Evolutionary conservation across 2,329 filamentous ascomycete genomes (phyloP), one percentile per base, ranked within the genome.

Genomic region (Metarhizium guizhouense): DNA sequence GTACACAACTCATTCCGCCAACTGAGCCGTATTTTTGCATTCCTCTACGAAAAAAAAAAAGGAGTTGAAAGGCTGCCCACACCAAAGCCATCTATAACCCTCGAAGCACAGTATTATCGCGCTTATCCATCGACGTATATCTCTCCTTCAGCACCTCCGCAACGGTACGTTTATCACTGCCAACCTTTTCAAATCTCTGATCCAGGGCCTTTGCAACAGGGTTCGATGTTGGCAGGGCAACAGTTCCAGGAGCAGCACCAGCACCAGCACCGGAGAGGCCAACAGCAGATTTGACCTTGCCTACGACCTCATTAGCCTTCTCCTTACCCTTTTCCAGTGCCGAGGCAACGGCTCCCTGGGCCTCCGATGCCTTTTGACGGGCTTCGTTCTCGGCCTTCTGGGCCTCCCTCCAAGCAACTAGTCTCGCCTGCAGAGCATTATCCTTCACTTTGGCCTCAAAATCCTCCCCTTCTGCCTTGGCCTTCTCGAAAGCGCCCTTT

Each of bases 111-210:
- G 73, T 71, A 57, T 75, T 74, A 58, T 79, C 74, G 62, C 72
- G 70, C 64, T 74, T 61, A 47, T 75, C 72, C 57, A 79, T 67
- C 0, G 75, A 76, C 61, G 66, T 74, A 63, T 85, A 85, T 62
- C 82, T 72, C 65, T 83, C 79, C 51, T 71, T 74, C 53, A 85
- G 67, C 47, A 75, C 72, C 64, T 83, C 76, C 58, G 80, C 74
- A 20, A 79, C 76, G 49, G 72, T 78, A 69, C 77, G 77, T 57
- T 74, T 70, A 59, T 74, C 64, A 54, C 65, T 65, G 14, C 66
- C 67, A 47, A 70, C 63, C 60, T 72, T 74, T 65, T 77, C 71
- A 60, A 76, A 84, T 52, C 81, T 72, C 68, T 83, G 71, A 55
- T 74, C 69, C 57, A 79, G 69, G 10, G 79, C 80, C 66, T 68